Conservation (phyloP, 495 filamentous ascomycete species). For the Neurospora sp. region DNA sequence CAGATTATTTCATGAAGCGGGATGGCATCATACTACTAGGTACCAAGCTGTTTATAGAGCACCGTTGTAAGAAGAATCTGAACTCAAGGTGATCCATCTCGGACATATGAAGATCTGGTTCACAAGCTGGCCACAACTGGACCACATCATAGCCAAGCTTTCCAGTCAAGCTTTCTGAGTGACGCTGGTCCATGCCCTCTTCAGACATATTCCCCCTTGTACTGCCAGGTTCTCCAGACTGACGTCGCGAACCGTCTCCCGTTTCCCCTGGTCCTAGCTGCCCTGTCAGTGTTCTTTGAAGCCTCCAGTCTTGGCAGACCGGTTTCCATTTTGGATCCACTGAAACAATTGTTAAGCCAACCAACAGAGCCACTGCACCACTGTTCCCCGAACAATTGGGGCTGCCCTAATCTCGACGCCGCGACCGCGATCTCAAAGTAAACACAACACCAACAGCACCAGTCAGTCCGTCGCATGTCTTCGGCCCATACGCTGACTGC, state of each 20-base stretch:
- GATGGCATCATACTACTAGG: not conserved
- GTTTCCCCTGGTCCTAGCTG: not conserved
- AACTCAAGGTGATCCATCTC: not conserved
- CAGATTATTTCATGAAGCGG: not conserved
- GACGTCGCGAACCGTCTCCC: not conserved
- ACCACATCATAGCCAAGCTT: not conserved
- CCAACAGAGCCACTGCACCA: not conserved
- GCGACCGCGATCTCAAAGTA: not conserved
- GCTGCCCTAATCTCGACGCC: not conserved
- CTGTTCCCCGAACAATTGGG: not conserved
- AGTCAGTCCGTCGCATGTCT: not conserved
- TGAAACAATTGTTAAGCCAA: not conserved
- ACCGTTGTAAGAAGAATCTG: not conserved
- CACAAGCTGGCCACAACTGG: not conserved
- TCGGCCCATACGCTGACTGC: not conserved
- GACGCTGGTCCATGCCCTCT: not conserved
- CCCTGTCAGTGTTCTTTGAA: not conserved
- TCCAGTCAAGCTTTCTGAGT: not conserved
- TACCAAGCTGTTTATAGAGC: no score
- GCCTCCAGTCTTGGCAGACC: not conserved
- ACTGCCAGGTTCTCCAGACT: not conserved
- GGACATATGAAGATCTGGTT: not conserved
- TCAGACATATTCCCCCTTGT: not conserved
- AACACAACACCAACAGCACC: constrained; percentile 1
- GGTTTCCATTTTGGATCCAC: not conserved